Evolutionary conservation across 2,329 filamentous ascomycete species (phyloP), one percentile per base, ranked within the genome.

Genomic region (Delphinella strobiligena): DNA sequence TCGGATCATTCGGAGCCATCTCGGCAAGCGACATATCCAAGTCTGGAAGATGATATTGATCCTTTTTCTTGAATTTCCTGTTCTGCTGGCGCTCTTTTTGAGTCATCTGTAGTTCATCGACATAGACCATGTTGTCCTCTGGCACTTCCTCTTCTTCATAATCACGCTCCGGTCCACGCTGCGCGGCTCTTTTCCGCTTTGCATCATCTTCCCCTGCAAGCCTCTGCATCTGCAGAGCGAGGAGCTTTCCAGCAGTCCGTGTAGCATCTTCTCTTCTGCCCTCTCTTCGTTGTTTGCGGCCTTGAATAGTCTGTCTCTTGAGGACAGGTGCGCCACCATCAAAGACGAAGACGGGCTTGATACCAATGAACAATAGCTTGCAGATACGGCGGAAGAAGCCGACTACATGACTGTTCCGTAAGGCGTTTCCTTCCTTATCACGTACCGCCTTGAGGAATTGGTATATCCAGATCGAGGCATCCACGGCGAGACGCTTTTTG

Each of bases 381-480:
- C 91, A 98, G 59, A 98, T 94, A 45, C 91, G 80, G 37, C 91
- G 84, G 64, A 98, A 98, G 74, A 98, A 98, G 30, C 93, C 91
- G 32, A 98, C 85, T 27, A 98, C 77, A 55, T 98, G 91, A 19
- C 85, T 89, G 65, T 95, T 98, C 47, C 88, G 85, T 38, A 98
- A 71, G 1, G 91, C 91, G 56, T 98, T 94, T 39, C 91, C 91
- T 62, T 98, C 91, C 55, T 96, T 95, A 64, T 98, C 91, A 52
- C 91, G 88, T 9, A 98, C 91, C 8, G 93, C 91, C 66, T 98
- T 98, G 52, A 98, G 77, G 55, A 98, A 98, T 58, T 98, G 91
- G 69, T 98, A 98, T 52, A 98, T 96, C 91, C 91, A 98, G 58
- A 98, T 98, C 10, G 88, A 95, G 43, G 93, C 91, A 64, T 98